phyloP scores from a whole-genome alignment of 169 alveolate species.

The Pseudocohnilembus persalinus region DNA sequence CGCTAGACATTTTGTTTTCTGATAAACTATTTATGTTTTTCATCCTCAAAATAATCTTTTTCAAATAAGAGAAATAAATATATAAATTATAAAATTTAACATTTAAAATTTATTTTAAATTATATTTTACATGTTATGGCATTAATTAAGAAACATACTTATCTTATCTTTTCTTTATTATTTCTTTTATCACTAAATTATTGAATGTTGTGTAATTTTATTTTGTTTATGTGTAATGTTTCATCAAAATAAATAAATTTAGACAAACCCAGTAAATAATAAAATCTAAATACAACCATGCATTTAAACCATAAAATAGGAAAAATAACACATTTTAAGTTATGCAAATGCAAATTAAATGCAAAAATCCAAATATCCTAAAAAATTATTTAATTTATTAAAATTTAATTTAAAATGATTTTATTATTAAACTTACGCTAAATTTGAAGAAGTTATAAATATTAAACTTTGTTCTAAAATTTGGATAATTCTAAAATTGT shows the following conservation, averaged over 20 bases:
- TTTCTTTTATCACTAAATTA: background rate
- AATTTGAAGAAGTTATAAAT: background rate
- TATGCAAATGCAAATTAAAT: too few relatives aligned
- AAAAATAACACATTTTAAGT: background rate
- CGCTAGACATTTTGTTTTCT: slow-evolving; percentile 30
- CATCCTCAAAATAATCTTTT: background rate
- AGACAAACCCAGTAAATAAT: background rate
- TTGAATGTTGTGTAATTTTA: background rate
- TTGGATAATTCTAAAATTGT: too few relatives aligned
- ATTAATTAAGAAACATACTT: background rate
- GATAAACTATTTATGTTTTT: background rate
- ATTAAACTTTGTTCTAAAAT: background rate
- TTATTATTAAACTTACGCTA: background rate
- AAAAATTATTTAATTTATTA: too few relatives aligned
- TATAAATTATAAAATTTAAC: too few relatives aligned
- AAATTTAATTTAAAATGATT: too few relatives aligned
- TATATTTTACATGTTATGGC: background rate
- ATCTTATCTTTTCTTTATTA: background rate
- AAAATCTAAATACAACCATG: background rate
- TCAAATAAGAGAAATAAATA: too few relatives aligned
- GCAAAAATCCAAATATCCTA: background rate
- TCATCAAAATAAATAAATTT: background rate
- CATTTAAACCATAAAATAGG: background rate
- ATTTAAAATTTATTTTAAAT: too few relatives aligned
- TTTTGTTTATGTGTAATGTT: background rate